Base-by-base conservation (phyloP, 2,329 filamentous ascomycete species). In the Colletotrichum sp. region DNA sequence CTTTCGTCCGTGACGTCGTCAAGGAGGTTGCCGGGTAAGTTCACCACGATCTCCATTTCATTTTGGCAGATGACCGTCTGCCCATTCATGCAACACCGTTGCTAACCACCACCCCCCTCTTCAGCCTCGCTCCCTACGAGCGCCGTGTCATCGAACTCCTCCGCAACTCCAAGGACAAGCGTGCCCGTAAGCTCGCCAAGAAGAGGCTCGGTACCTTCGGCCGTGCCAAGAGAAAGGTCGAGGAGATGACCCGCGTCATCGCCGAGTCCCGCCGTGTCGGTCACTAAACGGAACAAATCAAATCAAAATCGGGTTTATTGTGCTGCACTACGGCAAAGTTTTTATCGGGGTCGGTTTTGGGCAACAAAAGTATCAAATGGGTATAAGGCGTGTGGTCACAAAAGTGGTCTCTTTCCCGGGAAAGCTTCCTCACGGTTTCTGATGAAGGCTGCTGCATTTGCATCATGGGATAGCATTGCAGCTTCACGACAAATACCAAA, bases 151-250 rank as follows among this genome's bases (percentile, higher is more conserved):
- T 99, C 87, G 97, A 99, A 93, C 91, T 99, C 87, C 94, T 99
- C 89, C 95, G 97, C 85, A 99, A 99, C 94, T 94, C 92, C 91
- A 98, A 98, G 92, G 97, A 99, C 90, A 99, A 99, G 95, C 95
- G 96, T 89, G 96, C 96, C 85, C 93, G 96, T 84, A 98, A 98
- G 94, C 95, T 98, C 85, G 96, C 96, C 85, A 99, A 99, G 96
- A 98, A 98, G 95, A 94, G 96, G 94, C 96, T 99, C 91, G 97
- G 97, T 87, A 99, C 97, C 83, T 99, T 99, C 89, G 95, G 95
- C 86, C 96, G 97, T 88, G 96, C 96, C 86, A 99, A 99, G 96
- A 94, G 92, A 88, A 99, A 99, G 96, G 97, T 99, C 82, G 97
- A 99, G 87, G 96, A 99, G 91, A 95, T 99, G 90, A 95, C 96